Percentiles rank a stretch among this genome's conserved stretches.
These are phyloP conservation scores for Leavenworthia alabamica DNA, from an alignment of 345 rosid genomes.

Conservation along the genomic window DNA sequence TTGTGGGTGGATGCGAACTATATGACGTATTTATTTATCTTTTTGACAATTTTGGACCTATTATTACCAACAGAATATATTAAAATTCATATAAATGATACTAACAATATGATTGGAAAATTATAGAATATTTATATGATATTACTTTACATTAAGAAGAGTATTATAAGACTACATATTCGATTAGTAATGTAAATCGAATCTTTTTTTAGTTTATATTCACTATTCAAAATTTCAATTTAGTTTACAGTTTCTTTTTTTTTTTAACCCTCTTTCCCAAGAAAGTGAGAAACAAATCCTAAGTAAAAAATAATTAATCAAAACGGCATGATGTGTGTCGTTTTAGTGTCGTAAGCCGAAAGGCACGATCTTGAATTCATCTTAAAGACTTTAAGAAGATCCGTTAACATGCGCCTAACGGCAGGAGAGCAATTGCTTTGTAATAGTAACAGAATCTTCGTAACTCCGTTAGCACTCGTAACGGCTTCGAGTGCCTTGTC, in stretches of 20 bases:
- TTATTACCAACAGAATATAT: conserved; percentile 26
- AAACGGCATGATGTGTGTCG: conserved; percentile 92
- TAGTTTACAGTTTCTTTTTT: conserved; percentile 21
- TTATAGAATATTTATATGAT: conserved; percentile 18
- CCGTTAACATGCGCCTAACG: conserved; percentile 71
- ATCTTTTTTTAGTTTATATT: conserved; percentile 22
- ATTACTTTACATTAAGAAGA: conserved; percentile 16
- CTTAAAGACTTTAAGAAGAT: conserved; percentile 63
- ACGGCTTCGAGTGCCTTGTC: conserved; percentile 58
- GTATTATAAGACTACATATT: conserved; percentile 9
- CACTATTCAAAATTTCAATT: conserved; percentile 28
- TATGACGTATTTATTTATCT: conserved; percentile 22
- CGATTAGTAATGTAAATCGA: conserved; percentile 18
- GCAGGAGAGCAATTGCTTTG: conserved; percentile 86
- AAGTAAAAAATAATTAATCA: conserved; percentile 32
- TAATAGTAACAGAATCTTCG: conserved; percentile 72
- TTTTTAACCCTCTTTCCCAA: not conserved
- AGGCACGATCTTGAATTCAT: conserved; percentile 60
- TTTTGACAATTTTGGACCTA: conserved; percentile 15
- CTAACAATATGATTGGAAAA: conserved; percentile 26
- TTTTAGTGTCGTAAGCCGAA: conserved; percentile 75
- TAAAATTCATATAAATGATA: conserved; percentile 17
- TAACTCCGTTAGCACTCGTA: conserved; percentile 50
- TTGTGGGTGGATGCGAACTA: conserved; percentile 11
- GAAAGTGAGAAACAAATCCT: conserved; percentile 8